Evolutionary conservation across 2,329 filamentous ascomycete species (phyloP).

Genomic region (Coniella vitis): DNA sequence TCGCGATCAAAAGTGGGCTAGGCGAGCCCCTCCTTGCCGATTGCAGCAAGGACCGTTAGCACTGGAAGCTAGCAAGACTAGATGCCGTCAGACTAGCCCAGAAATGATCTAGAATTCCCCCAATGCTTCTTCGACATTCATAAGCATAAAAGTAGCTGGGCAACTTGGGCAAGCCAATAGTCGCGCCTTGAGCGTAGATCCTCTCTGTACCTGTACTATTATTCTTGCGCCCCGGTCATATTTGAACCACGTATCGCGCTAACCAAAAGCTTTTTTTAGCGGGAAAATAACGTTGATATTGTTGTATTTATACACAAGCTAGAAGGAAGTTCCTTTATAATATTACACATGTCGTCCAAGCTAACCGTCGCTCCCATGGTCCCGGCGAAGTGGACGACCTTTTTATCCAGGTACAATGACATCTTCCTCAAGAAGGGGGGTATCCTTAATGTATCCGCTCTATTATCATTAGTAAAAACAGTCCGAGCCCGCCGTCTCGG

Average conservation of each 20-base stretch:
- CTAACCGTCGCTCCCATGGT: background rate
- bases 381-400: background rate
- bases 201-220: background rate
- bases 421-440: background rate
- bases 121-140: too few species aligned
- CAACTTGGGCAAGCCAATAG: background rate
- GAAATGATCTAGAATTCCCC: background rate
- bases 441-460: background rate
- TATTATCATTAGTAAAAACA: constrained; percentile 11
- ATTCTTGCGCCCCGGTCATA: too few species aligned
- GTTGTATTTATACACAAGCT: too few species aligned
- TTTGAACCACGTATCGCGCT: too few species aligned
- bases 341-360: background rate
- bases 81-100: too few species aligned
- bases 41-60: too few species aligned
- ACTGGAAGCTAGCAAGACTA: too few species aligned
- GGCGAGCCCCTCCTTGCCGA: too few species aligned
- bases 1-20: too few species aligned
- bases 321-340: background rate
- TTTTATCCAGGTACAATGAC: too few species aligned
- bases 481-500: background rate
- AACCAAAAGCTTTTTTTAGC: too few species aligned
- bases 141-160: constrained; percentile 1
- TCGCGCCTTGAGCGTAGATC: background rate
- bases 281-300: background rate